A percentile compares a stretch with the other conserved stretches of the same genome.
Evolutionary conservation across 352 stramenopile genomes (phyloP).

Genomic region (Pythium pyrilobum): DNA sequence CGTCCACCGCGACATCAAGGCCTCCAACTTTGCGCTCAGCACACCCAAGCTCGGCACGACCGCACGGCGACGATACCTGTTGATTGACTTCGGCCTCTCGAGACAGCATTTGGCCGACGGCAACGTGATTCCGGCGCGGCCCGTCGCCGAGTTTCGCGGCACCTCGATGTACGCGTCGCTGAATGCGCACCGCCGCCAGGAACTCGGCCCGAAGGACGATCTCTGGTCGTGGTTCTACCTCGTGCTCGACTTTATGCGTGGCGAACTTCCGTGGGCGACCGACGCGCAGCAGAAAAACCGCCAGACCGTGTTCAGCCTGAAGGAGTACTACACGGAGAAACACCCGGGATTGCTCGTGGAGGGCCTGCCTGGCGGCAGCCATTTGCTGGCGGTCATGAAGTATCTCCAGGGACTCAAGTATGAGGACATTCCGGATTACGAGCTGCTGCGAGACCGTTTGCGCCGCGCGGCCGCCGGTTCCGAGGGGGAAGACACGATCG

Average conservation of each 20-base stretch:
- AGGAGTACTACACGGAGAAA: slow-evolving; percentile 82
- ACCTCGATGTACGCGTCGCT: slow-evolving; percentile 88
- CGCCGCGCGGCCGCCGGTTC: slow-evolving; percentile 27
- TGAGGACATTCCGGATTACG: slow-evolving; percentile 69
- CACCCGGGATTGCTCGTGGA: slow-evolving; percentile 65
- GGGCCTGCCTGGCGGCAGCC: slow-evolving; percentile 52
- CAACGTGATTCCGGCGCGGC: slow-evolving; percentile 50
- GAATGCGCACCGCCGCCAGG: slow-evolving; percentile 72
- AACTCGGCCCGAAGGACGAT: slow-evolving; percentile 81
- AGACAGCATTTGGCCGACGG: slow-evolving; percentile 67
- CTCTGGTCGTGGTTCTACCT: slow-evolving; percentile 89
- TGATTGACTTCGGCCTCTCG: slow-evolving; percentile 86
- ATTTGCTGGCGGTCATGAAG: slow-evolving; percentile 73
- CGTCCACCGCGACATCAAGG: slow-evolving; percentile 88
- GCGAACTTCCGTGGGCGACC: slow-evolving; percentile 74
- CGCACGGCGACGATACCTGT: slow-evolving; percentile 46
- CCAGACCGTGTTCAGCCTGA: slow-evolving; percentile 69
- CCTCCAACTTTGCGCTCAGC: slow-evolving; percentile 83
- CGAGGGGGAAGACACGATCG: slow-evolving; percentile 36
- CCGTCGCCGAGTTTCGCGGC: slow-evolving; percentile 77
- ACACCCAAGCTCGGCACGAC: slow-evolving; percentile 27
- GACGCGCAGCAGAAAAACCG: slow-evolving; percentile 85
- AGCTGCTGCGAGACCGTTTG: slow-evolving; percentile 31
- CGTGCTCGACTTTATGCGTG: slow-evolving; percentile 85
- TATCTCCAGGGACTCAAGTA: slow-evolving; percentile 75